Percentiles rank a stretch among this genome's conserved stretches.
Conservation (phyloP, 805 yeast species). For the Yarrowia deformans region DNA sequence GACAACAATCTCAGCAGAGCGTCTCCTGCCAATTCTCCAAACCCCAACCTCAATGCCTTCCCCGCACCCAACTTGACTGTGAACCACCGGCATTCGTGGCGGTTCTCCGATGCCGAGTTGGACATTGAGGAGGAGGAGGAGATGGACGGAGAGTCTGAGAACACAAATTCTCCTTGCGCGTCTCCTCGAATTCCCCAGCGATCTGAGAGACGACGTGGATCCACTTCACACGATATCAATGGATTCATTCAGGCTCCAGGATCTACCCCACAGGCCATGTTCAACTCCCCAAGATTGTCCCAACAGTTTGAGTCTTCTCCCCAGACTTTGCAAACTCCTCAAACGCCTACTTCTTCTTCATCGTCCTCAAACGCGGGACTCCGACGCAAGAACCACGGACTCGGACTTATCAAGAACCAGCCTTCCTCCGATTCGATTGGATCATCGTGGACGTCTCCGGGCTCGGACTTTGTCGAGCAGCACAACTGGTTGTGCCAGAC, state of each 20-base stretch:
- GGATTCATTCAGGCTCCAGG: conserved; percentile 1
- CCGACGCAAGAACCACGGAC: conserved; percentile 19
- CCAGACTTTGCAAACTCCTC: conserved; percentile 23
- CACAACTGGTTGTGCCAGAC: conserved; percentile 45
- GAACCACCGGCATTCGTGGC: conserved; percentile 10
- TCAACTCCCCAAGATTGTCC: conserved; percentile 14
- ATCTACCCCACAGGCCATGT: not conserved
- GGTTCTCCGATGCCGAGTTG: conserved; percentile 26
- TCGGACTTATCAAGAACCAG: conserved; percentile 40
- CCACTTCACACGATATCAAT: conserved; percentile 4
- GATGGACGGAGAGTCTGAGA: conserved; percentile 4
- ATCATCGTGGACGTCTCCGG: conserved; percentile 43
- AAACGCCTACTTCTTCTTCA: conserved; percentile 23
- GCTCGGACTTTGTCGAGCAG: conserved; percentile 46
- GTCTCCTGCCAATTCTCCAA: conserved; percentile 21
- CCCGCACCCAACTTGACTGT: conserved; percentile 21
- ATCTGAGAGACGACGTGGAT: conserved; percentile 27
- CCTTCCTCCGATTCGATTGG: conserved; percentile 44
- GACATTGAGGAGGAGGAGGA: conserved; percentile 32
- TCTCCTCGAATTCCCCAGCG: conserved; percentile 26
- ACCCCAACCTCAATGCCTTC: conserved; percentile 13
- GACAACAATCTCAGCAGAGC: conserved; percentile 9
- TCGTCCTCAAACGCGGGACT: conserved; percentile 5
- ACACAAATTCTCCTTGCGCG: not conserved
- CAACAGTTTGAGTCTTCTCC: conserved; percentile 32